These are phyloP conservation scores for Inga oerstediana DNA, from an alignment of 306 rosid species.

Conservation along the genomic window DNA sequence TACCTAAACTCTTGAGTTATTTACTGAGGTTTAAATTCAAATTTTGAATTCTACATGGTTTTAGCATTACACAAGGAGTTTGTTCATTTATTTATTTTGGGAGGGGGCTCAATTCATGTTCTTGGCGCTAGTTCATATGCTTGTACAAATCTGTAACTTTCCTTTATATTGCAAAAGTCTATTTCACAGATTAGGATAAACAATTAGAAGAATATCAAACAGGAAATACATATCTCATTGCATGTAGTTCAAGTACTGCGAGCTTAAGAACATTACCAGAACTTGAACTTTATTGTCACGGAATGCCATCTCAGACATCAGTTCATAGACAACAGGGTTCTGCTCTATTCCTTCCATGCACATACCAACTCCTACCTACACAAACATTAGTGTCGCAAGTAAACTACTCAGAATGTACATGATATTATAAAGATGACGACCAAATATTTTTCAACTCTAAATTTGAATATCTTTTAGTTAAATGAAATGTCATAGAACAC, in stretches of 20 bases:
- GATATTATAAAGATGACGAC: neutral
- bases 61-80: neutral
- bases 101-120: neutral
- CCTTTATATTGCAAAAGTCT: neutral
- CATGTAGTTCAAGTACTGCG: neutral
- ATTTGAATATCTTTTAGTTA: slow-evolving; percentile 9
- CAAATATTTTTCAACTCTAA: slow-evolving; percentile 12
- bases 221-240: neutral
- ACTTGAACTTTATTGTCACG: slow-evolving; percentile 69
- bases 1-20: neutral
- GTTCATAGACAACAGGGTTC: slow-evolving; percentile 81
- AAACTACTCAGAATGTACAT: slow-evolving; percentile 14
- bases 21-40: neutral
- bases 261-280: slow-evolving; percentile 49
- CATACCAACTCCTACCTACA: slow-evolving; percentile 95
- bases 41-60: neutral
- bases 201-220: slow-evolving; percentile 11
- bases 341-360: slow-evolving; percentile 99
- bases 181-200: neutral
- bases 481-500: slow-evolving; percentile 17
- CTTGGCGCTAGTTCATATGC: neutral
- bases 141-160: neutral
- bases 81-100: neutral
- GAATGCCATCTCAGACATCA: slow-evolving; percentile 96
- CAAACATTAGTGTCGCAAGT: slow-evolving; percentile 8